Evolutionary conservation across 1,284 basidiomycete species (phyloP).

Genomic region (Ceratobasidium sp.): DNA sequence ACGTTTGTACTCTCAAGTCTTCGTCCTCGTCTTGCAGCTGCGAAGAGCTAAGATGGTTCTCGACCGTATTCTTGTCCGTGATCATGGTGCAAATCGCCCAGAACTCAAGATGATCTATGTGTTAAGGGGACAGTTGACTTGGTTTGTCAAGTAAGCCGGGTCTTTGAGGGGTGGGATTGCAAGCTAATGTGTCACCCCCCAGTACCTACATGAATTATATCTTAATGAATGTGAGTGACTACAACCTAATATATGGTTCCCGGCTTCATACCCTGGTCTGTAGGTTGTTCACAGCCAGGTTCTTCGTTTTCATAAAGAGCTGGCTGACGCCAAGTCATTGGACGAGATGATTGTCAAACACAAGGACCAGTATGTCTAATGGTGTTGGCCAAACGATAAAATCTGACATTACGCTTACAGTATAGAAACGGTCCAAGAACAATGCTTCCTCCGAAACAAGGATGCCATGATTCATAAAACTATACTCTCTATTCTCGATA

Average conservation of each 20-base stretch:
- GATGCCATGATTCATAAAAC: conserved; percentile 67
- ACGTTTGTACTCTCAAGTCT: conserved; percentile 70
- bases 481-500: conserved; percentile 72
- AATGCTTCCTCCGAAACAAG: conserved; percentile 69
- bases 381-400: not conserved
- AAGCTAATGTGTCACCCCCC: conserved; percentile 12
- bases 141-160: conserved; percentile 77
- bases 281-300: conserved; percentile 73
- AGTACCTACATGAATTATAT: conserved; percentile 76
- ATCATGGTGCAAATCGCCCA: conserved; percentile 51
- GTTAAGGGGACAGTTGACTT: conserved; percentile 73
- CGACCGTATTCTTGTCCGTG: conserved; percentile 68
- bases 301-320: conserved; percentile 60
- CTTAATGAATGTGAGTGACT: conserved; percentile 65
- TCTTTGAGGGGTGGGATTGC: not conserved
- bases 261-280: conserved; percentile 11
- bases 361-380: conserved; percentile 66
- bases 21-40: conserved; percentile 78
- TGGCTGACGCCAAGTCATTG: conserved; percentile 66
- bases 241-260: conserved; percentile 2
- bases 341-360: conserved; percentile 78
- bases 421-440: conserved; percentile 63
- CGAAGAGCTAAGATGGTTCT: conserved; percentile 71
- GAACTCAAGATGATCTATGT: conserved; percentile 72
- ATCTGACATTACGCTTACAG: conserved; percentile 52